Conservation (phyloP, 768 basidiomycete species). For the Coprinopsis sp. region DNA sequence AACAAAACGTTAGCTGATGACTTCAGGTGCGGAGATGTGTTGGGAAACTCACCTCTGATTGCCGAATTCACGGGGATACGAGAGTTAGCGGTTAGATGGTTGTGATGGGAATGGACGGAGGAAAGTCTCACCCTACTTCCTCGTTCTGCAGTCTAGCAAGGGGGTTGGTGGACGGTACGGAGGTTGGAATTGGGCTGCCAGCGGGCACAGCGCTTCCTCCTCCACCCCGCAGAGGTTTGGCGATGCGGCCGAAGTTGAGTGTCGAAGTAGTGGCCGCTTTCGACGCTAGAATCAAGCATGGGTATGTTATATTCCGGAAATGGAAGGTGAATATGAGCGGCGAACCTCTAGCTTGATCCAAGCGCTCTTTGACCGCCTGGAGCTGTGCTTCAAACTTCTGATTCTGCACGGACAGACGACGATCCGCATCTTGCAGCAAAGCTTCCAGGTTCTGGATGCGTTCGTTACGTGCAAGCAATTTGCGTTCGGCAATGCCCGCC, state of each 20-base stretch:
- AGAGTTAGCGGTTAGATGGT: conserved; percentile 8
- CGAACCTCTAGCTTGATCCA: conserved; percentile 90
- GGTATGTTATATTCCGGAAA: conserved; percentile 1
- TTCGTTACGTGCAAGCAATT: conserved; percentile 93
- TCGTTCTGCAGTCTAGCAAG: conserved; percentile 75
- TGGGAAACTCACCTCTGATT: conserved; percentile 16
- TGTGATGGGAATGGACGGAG: conserved; percentile 12
- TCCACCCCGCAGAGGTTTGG: conserved; percentile 92
- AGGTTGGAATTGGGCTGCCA: conserved; percentile 35
- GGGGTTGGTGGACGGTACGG: conserved; percentile 55
- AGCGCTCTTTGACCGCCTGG: conserved; percentile 84
- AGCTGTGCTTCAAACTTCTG: conserved; percentile 94
- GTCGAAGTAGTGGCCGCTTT: conserved; percentile 66
- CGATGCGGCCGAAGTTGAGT: conserved; percentile 89
- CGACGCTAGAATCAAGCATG: conserved; percentile 50
- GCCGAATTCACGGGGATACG: conserved; percentile 14
- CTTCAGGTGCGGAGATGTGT: conserved; percentile 21
- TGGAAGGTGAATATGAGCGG: conserved; percentile 9
- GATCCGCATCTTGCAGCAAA: conserved; percentile 89
- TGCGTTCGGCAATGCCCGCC: conserved; percentile 93
- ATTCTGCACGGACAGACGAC: conserved; percentile 86
- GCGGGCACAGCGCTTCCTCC: conserved; percentile 58
- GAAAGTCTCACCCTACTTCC: conserved; percentile 58
- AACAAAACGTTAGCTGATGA: conserved; percentile 17
- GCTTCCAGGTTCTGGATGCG: conserved; percentile 96